A percentile compares a stretch with the other conserved stretches of the same genome.
phyloP scores from a whole-genome alignment of 2,329 filamentous ascomycete species.

The Clarireedia monteithiana region DNA sequence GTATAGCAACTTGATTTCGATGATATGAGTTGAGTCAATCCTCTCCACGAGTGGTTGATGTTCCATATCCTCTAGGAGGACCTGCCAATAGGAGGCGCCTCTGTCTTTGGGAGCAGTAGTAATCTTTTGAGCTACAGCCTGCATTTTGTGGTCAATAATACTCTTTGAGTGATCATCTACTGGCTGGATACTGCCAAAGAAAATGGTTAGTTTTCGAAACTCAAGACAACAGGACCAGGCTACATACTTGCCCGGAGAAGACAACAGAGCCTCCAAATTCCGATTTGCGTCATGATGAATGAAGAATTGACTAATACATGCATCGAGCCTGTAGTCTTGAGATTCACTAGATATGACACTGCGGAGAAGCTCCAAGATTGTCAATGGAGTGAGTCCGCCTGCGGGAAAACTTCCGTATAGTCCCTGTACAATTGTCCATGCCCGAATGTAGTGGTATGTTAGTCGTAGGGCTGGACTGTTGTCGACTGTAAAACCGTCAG shows the following conservation, averaged over 20 bases:
- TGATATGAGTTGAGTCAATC: not conserved
- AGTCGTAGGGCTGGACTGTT: not conserved
- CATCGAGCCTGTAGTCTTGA: not conserved
- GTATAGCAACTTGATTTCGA: slow-evolving; percentile 12
- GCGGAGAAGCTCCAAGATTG: not conserved
- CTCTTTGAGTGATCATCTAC: too few relatives aligned
- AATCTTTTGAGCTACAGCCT: too few relatives aligned
- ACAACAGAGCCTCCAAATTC: not conserved
- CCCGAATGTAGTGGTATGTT: slow-evolving; percentile 9
- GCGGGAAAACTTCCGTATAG: not conserved
- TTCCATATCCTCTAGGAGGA: not conserved
- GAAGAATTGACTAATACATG: not conserved
- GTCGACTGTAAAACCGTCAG: not conserved
- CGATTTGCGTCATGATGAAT: not conserved
- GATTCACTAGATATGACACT: not conserved
- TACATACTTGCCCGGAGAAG: not conserved
- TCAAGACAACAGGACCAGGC: not conserved
- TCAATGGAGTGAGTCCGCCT: not conserved
- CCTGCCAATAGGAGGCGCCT: not conserved
- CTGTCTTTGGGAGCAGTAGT: not conserved
- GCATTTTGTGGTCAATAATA: too few relatives aligned
- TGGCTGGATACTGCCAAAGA: too few relatives aligned
- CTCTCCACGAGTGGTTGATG: not conserved
- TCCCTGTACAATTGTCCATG: slow-evolving; percentile 7
- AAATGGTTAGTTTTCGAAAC: not conserved